Evolutionary conservation across 371 early-diverging fungal species (phyloP).

Genomic region (Saksenaea oblongispora): DNA sequence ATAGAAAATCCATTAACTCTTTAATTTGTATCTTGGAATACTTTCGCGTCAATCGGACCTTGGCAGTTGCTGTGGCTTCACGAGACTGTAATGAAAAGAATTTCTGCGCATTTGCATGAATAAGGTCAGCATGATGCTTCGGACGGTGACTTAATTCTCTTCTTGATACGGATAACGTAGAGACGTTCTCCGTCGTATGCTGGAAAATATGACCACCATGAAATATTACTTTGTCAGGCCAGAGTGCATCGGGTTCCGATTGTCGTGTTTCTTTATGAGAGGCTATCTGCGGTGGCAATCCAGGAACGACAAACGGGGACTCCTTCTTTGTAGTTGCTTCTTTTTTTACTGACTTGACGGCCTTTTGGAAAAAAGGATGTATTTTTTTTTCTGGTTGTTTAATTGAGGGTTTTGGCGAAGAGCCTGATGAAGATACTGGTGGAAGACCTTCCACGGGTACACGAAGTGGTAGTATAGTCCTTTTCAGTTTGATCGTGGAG

Average conservation of each 20-base stretch:
- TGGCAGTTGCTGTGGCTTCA: neutral
- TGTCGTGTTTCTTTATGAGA: neutral
- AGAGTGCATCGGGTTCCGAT: neutral
- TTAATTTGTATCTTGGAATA: neutral
- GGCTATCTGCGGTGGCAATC: neutral
- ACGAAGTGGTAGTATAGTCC: neutral
- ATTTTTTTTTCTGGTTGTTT: neutral
- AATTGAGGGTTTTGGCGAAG: neutral
- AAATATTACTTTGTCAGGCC: conserved; percentile 18
- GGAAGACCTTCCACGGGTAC: too few relatives aligned
- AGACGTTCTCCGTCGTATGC: neutral
- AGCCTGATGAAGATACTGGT: too few relatives aligned
- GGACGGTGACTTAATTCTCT: neutral
- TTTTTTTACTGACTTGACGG: neutral
- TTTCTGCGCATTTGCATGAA: neutral
- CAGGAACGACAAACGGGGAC: neutral
- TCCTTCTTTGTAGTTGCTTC: neutral
- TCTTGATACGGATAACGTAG: neutral
- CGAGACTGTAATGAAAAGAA: neutral
- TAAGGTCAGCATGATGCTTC: neutral
- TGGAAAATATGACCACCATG: conserved; percentile 16
- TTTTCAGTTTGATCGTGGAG: neutral
- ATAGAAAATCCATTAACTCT: conserved; percentile 8
- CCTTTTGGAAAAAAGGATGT: conserved; percentile 1
- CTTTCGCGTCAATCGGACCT: neutral